These are phyloP conservation scores for Collybiopsis confluens DNA, from an alignment of 768 basidiomycete species.

Conservation along the genomic window DNA sequence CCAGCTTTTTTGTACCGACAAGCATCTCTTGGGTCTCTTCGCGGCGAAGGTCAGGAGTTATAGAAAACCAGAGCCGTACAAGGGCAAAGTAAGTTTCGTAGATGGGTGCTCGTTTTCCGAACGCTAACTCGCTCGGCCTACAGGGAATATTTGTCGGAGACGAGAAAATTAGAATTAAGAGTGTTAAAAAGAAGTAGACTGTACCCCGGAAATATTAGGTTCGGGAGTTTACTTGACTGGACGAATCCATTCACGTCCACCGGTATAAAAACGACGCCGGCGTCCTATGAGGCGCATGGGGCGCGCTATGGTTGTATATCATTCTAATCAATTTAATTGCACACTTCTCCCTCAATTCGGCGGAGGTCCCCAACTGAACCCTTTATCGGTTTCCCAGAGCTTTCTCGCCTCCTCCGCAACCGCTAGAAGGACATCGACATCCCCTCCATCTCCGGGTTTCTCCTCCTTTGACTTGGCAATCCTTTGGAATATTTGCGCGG, in stretches of 20 bases:
- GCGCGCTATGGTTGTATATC: too few species aligned
- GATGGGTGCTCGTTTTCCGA: neutral
- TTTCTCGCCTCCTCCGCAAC: slow-evolving; percentile 32
- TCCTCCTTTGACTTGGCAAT: slow-evolving; percentile 28
- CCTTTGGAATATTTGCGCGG: slow-evolving; percentile 32
- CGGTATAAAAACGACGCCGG: too few species aligned
- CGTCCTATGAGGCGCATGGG: too few species aligned
- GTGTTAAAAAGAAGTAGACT: slow-evolving; percentile 82
- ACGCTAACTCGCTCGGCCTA: neutral
- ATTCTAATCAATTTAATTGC: too few species aligned
- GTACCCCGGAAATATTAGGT: neutral
- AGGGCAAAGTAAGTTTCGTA: slow-evolving; percentile 77
- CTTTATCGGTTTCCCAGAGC: neutral
- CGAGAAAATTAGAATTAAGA: slow-evolving; percentile 88
- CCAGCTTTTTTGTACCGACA: slow-evolving; percentile 77
- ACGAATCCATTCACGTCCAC: too few species aligned
- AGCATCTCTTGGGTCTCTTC: slow-evolving; percentile 83
- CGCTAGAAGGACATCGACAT: slow-evolving; percentile 23
- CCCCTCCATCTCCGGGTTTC: slow-evolving; percentile 13
- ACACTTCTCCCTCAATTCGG: neutral
- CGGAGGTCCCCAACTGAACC: neutral
- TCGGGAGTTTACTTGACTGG: too few species aligned
- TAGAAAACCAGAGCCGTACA: slow-evolving; percentile 93
- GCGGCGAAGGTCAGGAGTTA: slow-evolving; percentile 80
- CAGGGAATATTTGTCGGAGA: slow-evolving; percentile 94